These are phyloP conservation scores for Chaetomiaceae sp. DNA, from an alignment of 2,329 filamentous ascomycete genomes.

Conservation along the genomic window DNA sequence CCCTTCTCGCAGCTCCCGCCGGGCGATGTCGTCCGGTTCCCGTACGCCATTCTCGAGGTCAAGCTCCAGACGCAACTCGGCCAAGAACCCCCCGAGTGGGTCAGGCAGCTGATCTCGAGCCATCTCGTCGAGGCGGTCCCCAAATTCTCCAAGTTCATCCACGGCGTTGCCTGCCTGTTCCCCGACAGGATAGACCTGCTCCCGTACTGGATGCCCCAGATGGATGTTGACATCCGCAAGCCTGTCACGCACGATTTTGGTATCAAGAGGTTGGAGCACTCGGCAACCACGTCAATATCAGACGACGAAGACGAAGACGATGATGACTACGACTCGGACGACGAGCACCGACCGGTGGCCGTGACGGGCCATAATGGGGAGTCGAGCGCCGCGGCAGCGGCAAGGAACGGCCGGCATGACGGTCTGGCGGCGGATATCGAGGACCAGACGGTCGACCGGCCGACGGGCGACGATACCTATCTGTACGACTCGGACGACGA, in stretches of 20 bases:
- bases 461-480: constrained; percentile 63
- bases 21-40: constrained; percentile 84
- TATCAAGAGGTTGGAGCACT: constrained; percentile 73
- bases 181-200: constrained; percentile 82
- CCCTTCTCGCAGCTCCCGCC: constrained; percentile 85
- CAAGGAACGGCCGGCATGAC: constrained; percentile 34
- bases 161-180: constrained; percentile 84
- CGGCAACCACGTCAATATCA: constrained; percentile 71
- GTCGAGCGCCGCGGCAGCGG: constrained; percentile 32
- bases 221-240: constrained; percentile 96
- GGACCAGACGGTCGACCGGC: constrained; percentile 67
- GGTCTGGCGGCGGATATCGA: constrained; percentile 63
- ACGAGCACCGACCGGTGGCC: constrained; percentile 48
- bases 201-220: constrained; percentile 97
- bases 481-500: constrained; percentile 93
- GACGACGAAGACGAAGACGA: constrained; percentile 71
- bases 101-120: constrained; percentile 84
- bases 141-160: constrained; percentile 99
- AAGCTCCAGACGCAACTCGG: constrained; percentile 96
- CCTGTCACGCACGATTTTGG: constrained; percentile 84
- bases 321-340: constrained; percentile 63
- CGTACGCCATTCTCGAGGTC: constrained; percentile 93
- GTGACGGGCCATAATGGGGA: constrained; percentile 29
- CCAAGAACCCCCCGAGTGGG: constrained; percentile 94
- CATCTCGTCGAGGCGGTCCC: constrained; percentile 98